Evolutionary conservation across 495 filamentous ascomycete genomes (phyloP).

Genomic region (Penicillium argentinense): DNA sequence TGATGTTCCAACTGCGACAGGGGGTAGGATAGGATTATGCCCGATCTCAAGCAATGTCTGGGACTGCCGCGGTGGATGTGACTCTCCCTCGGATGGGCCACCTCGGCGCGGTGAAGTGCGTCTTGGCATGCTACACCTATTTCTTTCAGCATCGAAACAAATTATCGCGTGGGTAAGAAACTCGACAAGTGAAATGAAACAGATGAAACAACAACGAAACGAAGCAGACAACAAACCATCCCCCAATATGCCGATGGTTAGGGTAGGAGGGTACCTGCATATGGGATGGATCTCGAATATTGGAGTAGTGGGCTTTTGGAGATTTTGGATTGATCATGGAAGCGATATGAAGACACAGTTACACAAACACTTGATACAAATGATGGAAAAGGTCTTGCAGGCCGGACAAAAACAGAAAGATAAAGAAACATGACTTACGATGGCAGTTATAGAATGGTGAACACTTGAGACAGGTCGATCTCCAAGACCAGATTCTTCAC

Average conservation of each 20-base stretch:
- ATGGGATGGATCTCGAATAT: neutral
- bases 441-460: neutral
- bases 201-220: neutral
- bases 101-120: slow-evolving; percentile 8
- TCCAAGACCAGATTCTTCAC: neutral
- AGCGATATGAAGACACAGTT: neutral
- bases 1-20: slow-evolving; percentile 30
- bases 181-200: neutral
- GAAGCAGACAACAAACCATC: no score
- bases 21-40: slow-evolving; percentile 22
- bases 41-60: slow-evolving; percentile 12
- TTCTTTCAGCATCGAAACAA: neutral
- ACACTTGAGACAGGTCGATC: neutral
- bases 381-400: neutral
- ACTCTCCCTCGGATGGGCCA: slow-evolving; percentile 6
- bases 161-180: no score
- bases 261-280: neutral
- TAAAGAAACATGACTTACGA: neutral
- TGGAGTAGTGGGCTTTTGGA: slow-evolving; percentile 1
- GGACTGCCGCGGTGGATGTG: slow-evolving; percentile 4
- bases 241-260: no score
- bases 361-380: neutral
- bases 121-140: slow-evolving; percentile 12
- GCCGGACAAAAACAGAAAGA: neutral
- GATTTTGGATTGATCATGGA: no score